These are phyloP conservation scores for Candida tallmaniae DNA, from an alignment of 805 yeast species.

Conservation along the genomic window DNA sequence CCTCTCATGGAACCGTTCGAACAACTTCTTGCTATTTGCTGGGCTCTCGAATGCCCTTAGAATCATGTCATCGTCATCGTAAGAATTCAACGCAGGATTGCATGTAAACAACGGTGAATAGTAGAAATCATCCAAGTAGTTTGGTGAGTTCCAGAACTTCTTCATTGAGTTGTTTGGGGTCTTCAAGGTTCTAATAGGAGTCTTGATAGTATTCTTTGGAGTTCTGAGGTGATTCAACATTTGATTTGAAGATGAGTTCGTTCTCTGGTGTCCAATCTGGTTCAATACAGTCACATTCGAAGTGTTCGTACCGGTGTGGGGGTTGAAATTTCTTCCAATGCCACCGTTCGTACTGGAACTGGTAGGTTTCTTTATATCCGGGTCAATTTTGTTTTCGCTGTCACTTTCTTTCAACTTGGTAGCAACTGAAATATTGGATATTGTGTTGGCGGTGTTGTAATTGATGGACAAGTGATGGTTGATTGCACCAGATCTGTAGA, in stretches of 20 bases:
- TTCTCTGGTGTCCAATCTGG: constrained; percentile 6
- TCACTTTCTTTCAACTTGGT: constrained; percentile 1
- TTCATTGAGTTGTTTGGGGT: constrained; percentile 43
- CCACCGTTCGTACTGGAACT: neutral
- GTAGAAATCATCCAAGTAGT: constrained; percentile 63
- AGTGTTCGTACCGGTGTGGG: neutral
- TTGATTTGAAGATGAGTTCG: constrained; percentile 2
- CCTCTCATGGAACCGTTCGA: constrained; percentile 7
- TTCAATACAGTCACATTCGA: neutral
- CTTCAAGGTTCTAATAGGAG: constrained; percentile 33
- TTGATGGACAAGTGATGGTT: constrained; percentile 12
- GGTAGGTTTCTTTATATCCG: too few relatives aligned
- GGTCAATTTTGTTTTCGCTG: neutral
- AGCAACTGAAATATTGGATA: constrained; percentile 1
- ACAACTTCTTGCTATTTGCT: constrained; percentile 8
- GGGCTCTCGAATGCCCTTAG: constrained; percentile 33
- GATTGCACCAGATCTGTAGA: constrained; percentile 13
- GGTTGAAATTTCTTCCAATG: neutral
- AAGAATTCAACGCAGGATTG: constrained; percentile 26
- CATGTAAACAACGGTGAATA: constrained; percentile 36
- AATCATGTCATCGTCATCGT: constrained; percentile 45
- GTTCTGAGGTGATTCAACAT: constrained; percentile 20
- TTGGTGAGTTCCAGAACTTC: constrained; percentile 62
- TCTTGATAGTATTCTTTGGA: constrained; percentile 29
- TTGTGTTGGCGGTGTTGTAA: constrained; percentile 6